Conservation (phyloP, 495 filamentous ascomycete species). For the Rusavskia elegans region DNA sequence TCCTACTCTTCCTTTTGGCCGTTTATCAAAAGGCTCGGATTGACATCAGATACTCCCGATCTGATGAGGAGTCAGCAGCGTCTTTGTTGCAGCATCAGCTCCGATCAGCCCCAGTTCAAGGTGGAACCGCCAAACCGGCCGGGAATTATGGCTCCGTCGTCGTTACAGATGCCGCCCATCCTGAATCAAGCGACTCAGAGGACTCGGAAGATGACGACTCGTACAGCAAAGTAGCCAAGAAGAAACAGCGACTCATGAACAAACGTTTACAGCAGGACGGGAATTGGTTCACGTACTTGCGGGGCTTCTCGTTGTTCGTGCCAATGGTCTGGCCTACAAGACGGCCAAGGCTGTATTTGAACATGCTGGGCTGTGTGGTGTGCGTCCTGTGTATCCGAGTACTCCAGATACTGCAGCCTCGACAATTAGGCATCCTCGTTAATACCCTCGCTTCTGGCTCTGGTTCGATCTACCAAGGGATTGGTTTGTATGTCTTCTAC, state of each 20-base stretch:
- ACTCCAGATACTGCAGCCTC: slow-evolving; percentile 48
- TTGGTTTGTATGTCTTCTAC: slow-evolving; percentile 37
- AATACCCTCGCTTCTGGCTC: slow-evolving; percentile 23
- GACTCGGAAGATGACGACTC: slow-evolving; percentile 9
- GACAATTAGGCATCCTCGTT: slow-evolving; percentile 47
- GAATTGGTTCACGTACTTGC: slow-evolving; percentile 44
- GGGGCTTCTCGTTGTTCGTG: slow-evolving; percentile 33
- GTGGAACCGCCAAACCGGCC: background rate
- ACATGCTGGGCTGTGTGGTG: slow-evolving; percentile 37
- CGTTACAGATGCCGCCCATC: background rate
- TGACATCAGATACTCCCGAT: background rate
- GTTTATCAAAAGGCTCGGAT: slow-evolving; percentile 8
- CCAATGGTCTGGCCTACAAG: slow-evolving; percentile 51
- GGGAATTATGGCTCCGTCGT: slow-evolving; percentile 11
- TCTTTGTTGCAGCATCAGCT: slow-evolving; percentile 10
- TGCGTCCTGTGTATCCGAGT: slow-evolving; percentile 46
- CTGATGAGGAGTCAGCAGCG: slow-evolving; percentile 17
- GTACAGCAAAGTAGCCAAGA: slow-evolving; percentile 13
- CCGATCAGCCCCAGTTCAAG: background rate
- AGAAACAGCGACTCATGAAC: slow-evolving; percentile 32
- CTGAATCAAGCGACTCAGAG: background rate
- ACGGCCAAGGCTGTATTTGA: slow-evolving; percentile 35
- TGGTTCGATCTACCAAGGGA: slow-evolving; percentile 34
- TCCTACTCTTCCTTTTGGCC: slow-evolving; percentile 17
- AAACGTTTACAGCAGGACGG: slow-evolving; percentile 43